These are phyloP conservation scores for Crithidia fasciculata DNA, from an alignment of 208 protist species.

Conservation along the genomic window DNA sequence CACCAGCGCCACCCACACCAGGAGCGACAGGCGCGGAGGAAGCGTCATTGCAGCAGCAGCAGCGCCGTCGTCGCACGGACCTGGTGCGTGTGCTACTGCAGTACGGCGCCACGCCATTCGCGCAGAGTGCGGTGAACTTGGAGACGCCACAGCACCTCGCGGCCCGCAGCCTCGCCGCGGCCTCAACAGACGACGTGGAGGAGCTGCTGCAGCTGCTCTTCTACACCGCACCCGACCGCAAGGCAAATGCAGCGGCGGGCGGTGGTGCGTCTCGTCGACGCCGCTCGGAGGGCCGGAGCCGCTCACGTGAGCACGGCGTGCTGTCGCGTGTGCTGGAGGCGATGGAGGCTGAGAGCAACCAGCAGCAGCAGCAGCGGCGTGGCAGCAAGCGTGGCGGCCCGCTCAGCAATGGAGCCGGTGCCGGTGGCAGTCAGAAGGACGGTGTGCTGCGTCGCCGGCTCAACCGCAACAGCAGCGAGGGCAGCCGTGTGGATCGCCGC, in stretches of 20 bases:
- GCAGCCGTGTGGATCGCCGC: neutral
- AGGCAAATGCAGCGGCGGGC: neutral
- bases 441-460: slow-evolving; percentile 8
- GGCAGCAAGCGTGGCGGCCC: slow-evolving; percentile 7
- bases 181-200: slow-evolving; percentile 6
- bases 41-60: neutral
- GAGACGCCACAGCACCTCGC: slow-evolving; percentile 73
- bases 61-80: slow-evolving; percentile 15
- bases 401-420: neutral
- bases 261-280: slow-evolving; percentile 6
- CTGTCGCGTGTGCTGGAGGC: slow-evolving; percentile 1
- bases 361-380: neutral
- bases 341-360: slow-evolving; percentile 8
- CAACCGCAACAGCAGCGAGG: slow-evolving; percentile 5
- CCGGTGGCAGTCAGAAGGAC: neutral
- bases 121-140: slow-evolving; percentile 60
- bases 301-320: neutral
- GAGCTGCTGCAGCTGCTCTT: slow-evolving; percentile 49
- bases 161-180: slow-evolving; percentile 30
- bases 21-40: neutral
- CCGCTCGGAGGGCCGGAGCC: slow-evolving; percentile 4
- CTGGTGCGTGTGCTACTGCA: slow-evolving; percentile 58
- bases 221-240: slow-evolving; percentile 18
- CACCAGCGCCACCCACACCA: neutral
- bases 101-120: slow-evolving; percentile 45